phyloP scores from a whole-genome alignment of 1,284 basidiomycete species.

The Schizopora paradoxa region DNA sequence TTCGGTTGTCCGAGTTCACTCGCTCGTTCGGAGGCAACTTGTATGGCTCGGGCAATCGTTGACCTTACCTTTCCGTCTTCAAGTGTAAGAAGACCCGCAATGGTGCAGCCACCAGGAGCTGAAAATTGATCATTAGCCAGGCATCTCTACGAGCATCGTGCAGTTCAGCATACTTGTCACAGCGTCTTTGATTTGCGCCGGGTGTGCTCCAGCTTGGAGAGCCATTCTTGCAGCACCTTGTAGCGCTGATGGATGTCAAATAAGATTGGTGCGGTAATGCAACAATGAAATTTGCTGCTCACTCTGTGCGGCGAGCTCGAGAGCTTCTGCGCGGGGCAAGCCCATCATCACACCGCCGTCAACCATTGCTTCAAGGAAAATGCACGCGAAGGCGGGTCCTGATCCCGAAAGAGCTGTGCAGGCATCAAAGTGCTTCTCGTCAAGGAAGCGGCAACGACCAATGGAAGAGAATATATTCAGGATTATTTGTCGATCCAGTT shows the following conservation, averaged over 20 bases:
- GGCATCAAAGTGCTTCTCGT: slow-evolving; percentile 97
- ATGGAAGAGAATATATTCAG: slow-evolving; percentile 93
- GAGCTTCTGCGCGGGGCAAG: slow-evolving; percentile 85
- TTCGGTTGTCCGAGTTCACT: slow-evolving; percentile 67
- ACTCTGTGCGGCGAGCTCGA: slow-evolving; percentile 97
- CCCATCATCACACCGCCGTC: slow-evolving; percentile 99
- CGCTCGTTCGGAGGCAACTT: slow-evolving; percentile 86
- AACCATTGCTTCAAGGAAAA: slow-evolving; percentile 98
- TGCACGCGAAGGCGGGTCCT: slow-evolving; percentile 94
- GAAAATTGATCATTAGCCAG: slow-evolving; percentile 9
- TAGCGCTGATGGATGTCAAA: slow-evolving; percentile 53
- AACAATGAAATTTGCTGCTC: slow-evolving; percentile 27
- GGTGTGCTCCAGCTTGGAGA: slow-evolving; percentile 82
- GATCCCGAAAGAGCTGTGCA: slow-evolving; percentile 95
- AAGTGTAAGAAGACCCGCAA: slow-evolving; percentile 90
- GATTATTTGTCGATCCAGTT: slow-evolving; percentile 71
- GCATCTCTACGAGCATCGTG: neutral
- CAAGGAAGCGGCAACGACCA: slow-evolving; percentile 88
- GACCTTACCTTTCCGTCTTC: slow-evolving; percentile 94
- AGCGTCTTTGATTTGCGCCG: slow-evolving; percentile 95
- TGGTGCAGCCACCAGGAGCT: slow-evolving; percentile 99
- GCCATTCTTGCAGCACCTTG: slow-evolving; percentile 98
- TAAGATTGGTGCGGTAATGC: slow-evolving; percentile 7
- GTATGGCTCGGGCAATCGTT: slow-evolving; percentile 93
- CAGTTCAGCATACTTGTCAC: slow-evolving; percentile 77